These are phyloP conservation scores for Colletotrichum gloeosporioides DNA, from an alignment of 2,329 filamentous ascomycete species.

Conservation along the genomic window DNA sequence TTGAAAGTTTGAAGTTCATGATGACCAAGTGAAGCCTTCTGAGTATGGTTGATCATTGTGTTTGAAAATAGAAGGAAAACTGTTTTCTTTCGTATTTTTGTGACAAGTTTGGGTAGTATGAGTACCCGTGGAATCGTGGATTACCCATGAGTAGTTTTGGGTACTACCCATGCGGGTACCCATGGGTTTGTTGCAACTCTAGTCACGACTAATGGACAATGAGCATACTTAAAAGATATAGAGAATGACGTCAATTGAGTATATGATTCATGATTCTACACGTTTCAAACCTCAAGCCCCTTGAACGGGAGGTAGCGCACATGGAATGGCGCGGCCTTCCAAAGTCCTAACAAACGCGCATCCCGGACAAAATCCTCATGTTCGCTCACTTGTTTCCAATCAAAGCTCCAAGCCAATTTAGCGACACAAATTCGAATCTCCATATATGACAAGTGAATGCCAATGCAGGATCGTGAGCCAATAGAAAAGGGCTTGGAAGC, in stretches of 20 bases:
- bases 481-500: conserved; percentile 4
- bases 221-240: not conserved
- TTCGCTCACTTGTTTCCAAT: not conserved
- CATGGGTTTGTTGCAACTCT: too few relatives aligned
- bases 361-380: not conserved
- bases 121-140: too few relatives aligned
- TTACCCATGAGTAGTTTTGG: too few relatives aligned
- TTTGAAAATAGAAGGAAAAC: too few relatives aligned
- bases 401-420: not conserved
- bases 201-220: not conserved
- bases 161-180: too few relatives aligned
- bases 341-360: not conserved
- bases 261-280: not conserved
- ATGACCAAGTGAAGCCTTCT: not conserved
- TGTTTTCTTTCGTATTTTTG: too few relatives aligned
- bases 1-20: not conserved
- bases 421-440: not conserved
- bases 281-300: not conserved
- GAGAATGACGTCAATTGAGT: fast-evolving
- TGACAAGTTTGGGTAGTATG: too few relatives aligned
- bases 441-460: not conserved
- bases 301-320: not conserved
- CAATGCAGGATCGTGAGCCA: not conserved
- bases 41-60: not conserved
- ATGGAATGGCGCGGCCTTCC: conserved; percentile 5